phyloP scores from a whole-genome alignment of 352 stramenopile species.

The Globisporangium irregulare region DNA sequence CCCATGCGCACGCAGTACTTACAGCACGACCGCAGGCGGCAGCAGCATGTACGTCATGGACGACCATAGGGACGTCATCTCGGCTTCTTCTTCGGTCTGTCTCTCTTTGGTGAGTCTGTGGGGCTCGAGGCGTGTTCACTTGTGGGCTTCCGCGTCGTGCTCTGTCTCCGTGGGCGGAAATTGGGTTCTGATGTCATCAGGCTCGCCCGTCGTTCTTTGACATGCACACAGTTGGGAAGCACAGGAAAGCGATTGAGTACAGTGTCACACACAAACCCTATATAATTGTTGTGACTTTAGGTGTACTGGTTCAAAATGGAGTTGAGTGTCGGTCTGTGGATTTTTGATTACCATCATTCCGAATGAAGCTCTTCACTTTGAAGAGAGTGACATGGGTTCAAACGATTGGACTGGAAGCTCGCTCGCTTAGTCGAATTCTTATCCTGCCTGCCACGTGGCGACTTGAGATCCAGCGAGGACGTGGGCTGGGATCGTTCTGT shows the following conservation, averaged over 20 bases:
- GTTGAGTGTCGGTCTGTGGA: constrained; percentile 13
- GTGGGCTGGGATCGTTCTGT: background rate
- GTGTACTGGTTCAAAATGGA: background rate
- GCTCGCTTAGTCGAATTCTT: constrained; percentile 4
- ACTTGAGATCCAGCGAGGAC: background rate
- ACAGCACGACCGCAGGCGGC: constrained; percentile 76
- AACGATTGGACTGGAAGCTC: background rate
- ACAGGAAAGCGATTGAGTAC: background rate
- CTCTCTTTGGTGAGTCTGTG: background rate
- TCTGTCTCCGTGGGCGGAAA: background rate
- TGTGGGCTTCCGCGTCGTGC: background rate
- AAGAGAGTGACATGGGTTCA: constrained; percentile 6
- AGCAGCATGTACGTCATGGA: constrained; percentile 79
- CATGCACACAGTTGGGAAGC: background rate
- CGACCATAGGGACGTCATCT: constrained; percentile 69
- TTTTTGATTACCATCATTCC: constrained; percentile 15
- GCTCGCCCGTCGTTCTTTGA: background rate
- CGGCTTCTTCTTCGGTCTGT: background rate
- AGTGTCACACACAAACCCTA: background rate
- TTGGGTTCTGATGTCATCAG: constrained; percentile 3
- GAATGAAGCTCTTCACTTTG: background rate
- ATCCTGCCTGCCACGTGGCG: background rate
- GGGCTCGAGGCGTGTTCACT: background rate
- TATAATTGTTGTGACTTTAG: background rate
- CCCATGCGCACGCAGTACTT: constrained; percentile 12